Evolutionary conservation across 164 flowering plant species (phyloP).

Genomic region (Sedum album): DNA sequence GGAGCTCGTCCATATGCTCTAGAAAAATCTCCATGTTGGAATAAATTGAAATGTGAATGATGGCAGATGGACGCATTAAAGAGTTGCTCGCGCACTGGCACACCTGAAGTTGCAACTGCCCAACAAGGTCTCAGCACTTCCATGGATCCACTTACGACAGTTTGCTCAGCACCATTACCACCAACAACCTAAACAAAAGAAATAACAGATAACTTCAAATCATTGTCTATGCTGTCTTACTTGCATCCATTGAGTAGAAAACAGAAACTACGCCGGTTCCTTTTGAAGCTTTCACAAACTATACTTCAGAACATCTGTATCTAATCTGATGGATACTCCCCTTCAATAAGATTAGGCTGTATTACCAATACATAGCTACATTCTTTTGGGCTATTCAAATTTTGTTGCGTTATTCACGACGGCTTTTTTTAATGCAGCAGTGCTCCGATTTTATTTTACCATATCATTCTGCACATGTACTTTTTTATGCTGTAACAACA

Average conservation of each 20-base stretch:
- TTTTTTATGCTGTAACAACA: neutral
- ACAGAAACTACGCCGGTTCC: neutral
- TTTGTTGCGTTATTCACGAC: neutral
- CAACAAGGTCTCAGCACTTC: slow-evolving; percentile 94
- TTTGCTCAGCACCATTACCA: slow-evolving; percentile 87
- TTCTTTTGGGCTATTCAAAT: no score
- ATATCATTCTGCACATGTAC: neutral
- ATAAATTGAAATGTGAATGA: slow-evolving; percentile 66
- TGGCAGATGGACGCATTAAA: slow-evolving; percentile 94
- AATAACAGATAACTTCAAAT: neutral
- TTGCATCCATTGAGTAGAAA: neutral
- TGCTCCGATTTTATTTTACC: neutral
- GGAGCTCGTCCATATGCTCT: slow-evolving; percentile 43
- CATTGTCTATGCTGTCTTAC: neutral
- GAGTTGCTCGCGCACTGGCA: slow-evolving; percentile 89
- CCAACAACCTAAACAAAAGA: slow-evolving; percentile 97
- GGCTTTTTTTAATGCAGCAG: neutral
- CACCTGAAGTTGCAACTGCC: slow-evolving; percentile 98
- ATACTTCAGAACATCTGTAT: neutral
- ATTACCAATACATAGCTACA: no score
- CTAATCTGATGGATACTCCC: neutral
- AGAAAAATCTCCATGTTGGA: slow-evolving; percentile 68
- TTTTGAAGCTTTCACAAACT: neutral
- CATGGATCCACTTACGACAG: slow-evolving; percentile 94
- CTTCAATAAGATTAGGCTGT: neutral